Base-by-base conservation (phyloP, 2,329 filamentous ascomycete genomes). In the Stagonosporopsis chrysanthemi region DNA sequence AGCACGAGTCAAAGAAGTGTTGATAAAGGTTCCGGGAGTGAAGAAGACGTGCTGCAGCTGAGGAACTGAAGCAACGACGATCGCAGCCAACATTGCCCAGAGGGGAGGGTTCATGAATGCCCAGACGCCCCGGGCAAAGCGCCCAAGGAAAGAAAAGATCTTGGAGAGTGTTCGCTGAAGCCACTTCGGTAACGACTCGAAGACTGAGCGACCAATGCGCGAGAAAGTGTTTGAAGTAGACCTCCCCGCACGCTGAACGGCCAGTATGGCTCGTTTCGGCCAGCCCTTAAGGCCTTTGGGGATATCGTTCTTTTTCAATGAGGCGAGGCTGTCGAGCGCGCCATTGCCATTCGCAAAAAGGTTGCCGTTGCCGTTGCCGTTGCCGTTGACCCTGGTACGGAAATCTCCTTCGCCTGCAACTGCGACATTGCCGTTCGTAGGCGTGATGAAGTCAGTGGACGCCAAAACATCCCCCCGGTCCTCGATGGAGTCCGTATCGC, bases 91-190 rank as follows among this genome's bases (percentile, higher is more conserved):
- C 95, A 99, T 98, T 28, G 95, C 93, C 92, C 93, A 98, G 24
- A 99, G 87, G 0, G 95, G 95, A 39, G 95, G 94, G 77, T 98
- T 98, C 94, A 99, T 98, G 76, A 97, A 97, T 44, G 90, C 90
- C 90, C 90, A 95, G 12, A 93, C 74, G 49, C 92, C 92, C 45
- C 78, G 78, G 65, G 85, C 77, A 66, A 91, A 88, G 61, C 75
- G 84, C 75, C 66, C 67, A 28, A 79, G 50, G 39, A 75, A 77
- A 29, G 70, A 75, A 41, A 75, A 78, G 17, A 79, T 61, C 23
- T 74, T 78, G 9, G 79, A 75, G 4, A 88, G 68, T 6, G 72
- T 64, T 47, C 78, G 82, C 66, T 88, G 86, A 0, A 85, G 58
- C 17, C 81, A 77, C 4, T 67, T 62, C 4, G 87, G 87, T 9